phyloP scores from a whole-genome alignment of 495 filamentous ascomycete genomes.

The Terfezia claveryi region DNA sequence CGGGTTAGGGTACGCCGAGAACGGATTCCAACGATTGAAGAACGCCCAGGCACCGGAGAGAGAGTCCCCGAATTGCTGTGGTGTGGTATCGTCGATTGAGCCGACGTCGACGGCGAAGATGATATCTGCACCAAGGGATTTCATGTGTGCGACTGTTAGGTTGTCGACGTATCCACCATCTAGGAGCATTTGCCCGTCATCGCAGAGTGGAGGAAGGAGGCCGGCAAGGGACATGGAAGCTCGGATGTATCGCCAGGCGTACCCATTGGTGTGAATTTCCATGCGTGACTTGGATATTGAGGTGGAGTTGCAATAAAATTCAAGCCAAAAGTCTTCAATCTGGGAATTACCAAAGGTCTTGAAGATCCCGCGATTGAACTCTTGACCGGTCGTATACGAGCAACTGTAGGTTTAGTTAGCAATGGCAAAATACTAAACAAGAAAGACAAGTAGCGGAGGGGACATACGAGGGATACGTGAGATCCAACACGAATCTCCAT shows the following conservation, averaged over 20 bases:
- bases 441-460: background rate
- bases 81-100: conserved; percentile 67
- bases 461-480: conserved; percentile 69
- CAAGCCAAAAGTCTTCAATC: conserved; percentile 97
- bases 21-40: conserved; percentile 89
- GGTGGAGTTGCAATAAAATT: conserved; percentile 97
- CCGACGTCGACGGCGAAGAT: conserved; percentile 96
- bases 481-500: conserved; percentile 86
- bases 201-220: conserved; percentile 77
- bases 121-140: conserved; percentile 70
- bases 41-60: conserved; percentile 91
- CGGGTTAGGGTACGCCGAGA: conserved; percentile 66
- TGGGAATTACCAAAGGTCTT: conserved; percentile 78
- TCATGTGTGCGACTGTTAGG: conserved; percentile 91
- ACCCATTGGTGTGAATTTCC: conserved; percentile 84
- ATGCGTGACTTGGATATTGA: conserved; percentile 79
- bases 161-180: conserved; percentile 97
- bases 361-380: conserved; percentile 98
- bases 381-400: conserved; percentile 93
- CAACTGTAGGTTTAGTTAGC: conserved; percentile 4
- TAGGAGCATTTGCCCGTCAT: conserved; percentile 86
- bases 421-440: background rate
- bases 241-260: conserved; percentile 88
- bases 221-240: conserved; percentile 93
- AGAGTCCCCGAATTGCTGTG: conserved; percentile 77